Percentiles rank a stretch among this genome's conserved stretches.
These are phyloP conservation scores for Solanum medicagineum DNA, from an alignment of 257 asterid genomes.

Conservation along the genomic window DNA sequence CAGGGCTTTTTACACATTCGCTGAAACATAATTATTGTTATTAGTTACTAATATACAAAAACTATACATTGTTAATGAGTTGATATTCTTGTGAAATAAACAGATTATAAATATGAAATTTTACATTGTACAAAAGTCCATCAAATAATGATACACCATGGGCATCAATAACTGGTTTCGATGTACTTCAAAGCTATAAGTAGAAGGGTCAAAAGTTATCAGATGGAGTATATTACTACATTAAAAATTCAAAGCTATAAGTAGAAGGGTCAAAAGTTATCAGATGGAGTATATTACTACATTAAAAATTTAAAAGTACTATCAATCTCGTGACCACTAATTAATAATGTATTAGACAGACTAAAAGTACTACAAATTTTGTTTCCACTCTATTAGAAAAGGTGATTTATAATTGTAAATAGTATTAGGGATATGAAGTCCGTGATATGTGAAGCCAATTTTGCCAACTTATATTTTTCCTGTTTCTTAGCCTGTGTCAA, in stretches of 20 bases:
- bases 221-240: not conserved
- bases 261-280: not conserved
- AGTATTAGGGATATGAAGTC: not conserved
- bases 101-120: too few species aligned
- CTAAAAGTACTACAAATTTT: not conserved
- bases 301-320: not conserved
- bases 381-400: not conserved
- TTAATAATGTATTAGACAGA: not conserved
- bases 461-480: not conserved
- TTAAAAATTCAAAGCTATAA: not conserved
- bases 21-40: too few species aligned
- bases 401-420: not conserved
- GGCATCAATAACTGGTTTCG: not conserved
- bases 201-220: not conserved
- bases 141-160: not conserved
- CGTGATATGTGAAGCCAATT: constrained; percentile 6
- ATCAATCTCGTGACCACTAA: not conserved
- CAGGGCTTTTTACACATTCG: too few species aligned
- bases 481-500: not conserved
- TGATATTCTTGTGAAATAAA: too few species aligned
- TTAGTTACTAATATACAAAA: too few species aligned
- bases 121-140: too few species aligned
- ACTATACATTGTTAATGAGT: too few species aligned
- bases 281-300: not conserved
- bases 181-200: not conserved